Evolutionary conservation across 371 early-diverging fungal species (phyloP), one percentile per base, ranked within the genome.

Genomic region (Apophysomyces variabilis): DNA sequence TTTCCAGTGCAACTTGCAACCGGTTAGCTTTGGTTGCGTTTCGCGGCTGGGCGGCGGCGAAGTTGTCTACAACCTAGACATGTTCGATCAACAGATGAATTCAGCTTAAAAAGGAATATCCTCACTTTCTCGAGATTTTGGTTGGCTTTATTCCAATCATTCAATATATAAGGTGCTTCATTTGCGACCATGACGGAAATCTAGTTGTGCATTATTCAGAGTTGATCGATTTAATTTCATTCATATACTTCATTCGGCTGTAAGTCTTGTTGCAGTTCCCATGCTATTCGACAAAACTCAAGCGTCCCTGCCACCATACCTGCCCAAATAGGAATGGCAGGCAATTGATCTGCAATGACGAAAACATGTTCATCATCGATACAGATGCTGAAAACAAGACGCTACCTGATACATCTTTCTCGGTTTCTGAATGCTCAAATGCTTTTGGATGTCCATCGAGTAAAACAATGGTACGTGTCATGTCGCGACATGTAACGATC

Each of bases 301-400:
- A 74, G 61, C 1, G 78, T 65, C 6, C 75, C 60, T 39, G 72
- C 67, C 3, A 77, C 78, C 70, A 77, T 77, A 50, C 70, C 68
- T n/a, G 75, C 57, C 78, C 78, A 77, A 44, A 72, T 38, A 16
- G 78, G 78, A 36, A 70, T 64, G 5, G 70, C 70, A 44, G 78
- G 78, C 7, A 77, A 56, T 57, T 66, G 67, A 38, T 74, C 77
- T 77, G 64, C 9, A 50, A 18, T n/a, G 18, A 7, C 47, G 21
- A 21, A 1, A 16, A 50, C 9, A 9, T 50, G 13, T 50, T 50
- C n/a, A 50, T 50, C 11, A 21, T 18, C 21, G 5, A 18, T 7
- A 7, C 16, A n/a, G 18, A 9, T 4, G 46, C 18, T 50, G 7
- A 5, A 11, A 5, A 9, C 5, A 7, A 18, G 21, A n/a, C 21